Evolutionary conservation across 768 basidiomycete species (phyloP).

Genomic region (Cyclocybe cylindracea): DNA sequence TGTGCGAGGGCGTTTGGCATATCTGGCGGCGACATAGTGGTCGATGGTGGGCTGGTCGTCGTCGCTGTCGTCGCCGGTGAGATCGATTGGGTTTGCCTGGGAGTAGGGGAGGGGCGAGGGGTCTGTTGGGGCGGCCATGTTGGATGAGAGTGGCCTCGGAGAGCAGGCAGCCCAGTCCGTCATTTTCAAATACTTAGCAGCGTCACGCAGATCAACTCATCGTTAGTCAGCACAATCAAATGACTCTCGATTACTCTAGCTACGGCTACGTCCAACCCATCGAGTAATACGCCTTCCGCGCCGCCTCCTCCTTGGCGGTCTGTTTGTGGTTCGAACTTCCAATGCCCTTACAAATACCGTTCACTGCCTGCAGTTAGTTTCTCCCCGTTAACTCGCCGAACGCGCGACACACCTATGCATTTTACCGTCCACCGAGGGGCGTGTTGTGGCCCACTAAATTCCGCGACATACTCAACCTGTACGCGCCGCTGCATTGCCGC

Average conservation of each 20-base stretch:
- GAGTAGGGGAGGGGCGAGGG: constrained; percentile 33
- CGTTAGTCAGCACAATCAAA: constrained; percentile 22
- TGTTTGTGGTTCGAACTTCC: constrained; percentile 74
- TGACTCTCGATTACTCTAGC: background rate
- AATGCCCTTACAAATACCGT: constrained; percentile 66
- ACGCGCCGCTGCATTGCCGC: constrained; percentile 67
- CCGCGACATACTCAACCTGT: constrained; percentile 58
- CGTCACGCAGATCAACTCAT: constrained; percentile 1
- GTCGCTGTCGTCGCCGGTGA: constrained; percentile 71
- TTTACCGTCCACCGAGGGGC: constrained; percentile 66
- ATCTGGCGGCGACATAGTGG: constrained; percentile 31
- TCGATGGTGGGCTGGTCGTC: constrained; percentile 27
- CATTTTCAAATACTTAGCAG: constrained; percentile 14
- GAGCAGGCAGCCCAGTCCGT: constrained; percentile 9
- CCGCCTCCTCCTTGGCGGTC: constrained; percentile 77
- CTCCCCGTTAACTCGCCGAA: constrained; percentile 5
- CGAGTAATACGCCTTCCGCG: constrained; percentile 65
- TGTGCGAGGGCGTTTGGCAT: constrained; percentile 44
- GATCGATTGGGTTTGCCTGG: constrained; percentile 63
- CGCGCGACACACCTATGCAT: constrained; percentile 57
- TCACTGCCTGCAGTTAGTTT: constrained; percentile 42
- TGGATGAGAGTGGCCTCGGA: constrained; percentile 15
- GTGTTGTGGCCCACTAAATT: constrained; percentile 66
- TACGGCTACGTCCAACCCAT: constrained; percentile 64
- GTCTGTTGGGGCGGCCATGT: constrained; percentile 25